Base-by-base conservation (phyloP, 768 basidiomycete genomes). In the Russula lepida region DNA sequence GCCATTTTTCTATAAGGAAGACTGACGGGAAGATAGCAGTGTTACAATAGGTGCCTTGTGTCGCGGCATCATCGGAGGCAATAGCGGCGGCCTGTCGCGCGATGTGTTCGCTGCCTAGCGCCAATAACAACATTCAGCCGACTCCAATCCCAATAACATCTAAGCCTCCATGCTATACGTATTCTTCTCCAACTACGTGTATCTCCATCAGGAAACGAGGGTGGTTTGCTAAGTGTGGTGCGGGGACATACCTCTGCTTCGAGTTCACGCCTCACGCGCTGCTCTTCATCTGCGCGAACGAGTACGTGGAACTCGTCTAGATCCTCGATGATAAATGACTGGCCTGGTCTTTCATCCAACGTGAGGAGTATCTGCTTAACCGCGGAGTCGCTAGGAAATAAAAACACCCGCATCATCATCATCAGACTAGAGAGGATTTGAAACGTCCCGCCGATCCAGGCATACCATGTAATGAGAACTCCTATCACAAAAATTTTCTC, bases 301-400 rank as follows among this genome's bases (percentile, higher is more conserved):
- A 93, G 83, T 2, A 94, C 68, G 73, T 92, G 89, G 63, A 83
- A 81, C 66, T 92, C 89, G 69, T 93, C 92, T 27, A 94, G 71
- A 68, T 94, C 92, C 67, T 92, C 88, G 62, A 94, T 89, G 64
- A 94, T 85, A 71, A 94, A 94, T 56, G 78, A 81, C 9, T 82
- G 77, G 21, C 51, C 51, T 21, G 62, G 62, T 68, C 81, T 85
- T 69, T 92, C 88, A 69, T 93, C 89, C 85, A 93, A 83, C 35
- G 83, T 76, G 54, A 92, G 76, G 37, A 93, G 77, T 58, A 93
- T 91, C 70, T 92, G 89, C 73, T 93, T 94, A 62, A 94, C 92
- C 1, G 90, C 91, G 1, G 89, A 84, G 71, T 94, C 92, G 69
- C 92, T 92, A 68, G 27, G 23, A 27, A 28, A 19, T 0, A 27